Evolutionary conservation across 306 rosid genomes (phyloP).

Genomic region (Casuarina cunninghamiana): DNA sequence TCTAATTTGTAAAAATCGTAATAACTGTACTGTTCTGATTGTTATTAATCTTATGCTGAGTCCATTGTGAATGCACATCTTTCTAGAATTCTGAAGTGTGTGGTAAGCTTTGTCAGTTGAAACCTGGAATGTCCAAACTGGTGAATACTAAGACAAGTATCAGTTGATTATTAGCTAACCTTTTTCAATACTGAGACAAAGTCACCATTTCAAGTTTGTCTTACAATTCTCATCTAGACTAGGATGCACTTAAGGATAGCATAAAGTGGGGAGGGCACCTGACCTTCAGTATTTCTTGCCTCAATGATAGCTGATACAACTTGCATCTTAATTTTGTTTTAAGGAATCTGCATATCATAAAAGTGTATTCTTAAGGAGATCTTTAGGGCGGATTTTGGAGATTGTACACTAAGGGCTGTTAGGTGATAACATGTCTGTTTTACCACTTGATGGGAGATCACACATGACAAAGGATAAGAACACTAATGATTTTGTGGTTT

Average conservation of each 20-base stretch:
- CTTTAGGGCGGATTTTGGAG: background rate
- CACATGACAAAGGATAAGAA: too few relatives aligned
- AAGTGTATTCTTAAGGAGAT: background rate
- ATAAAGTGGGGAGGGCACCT: background rate
- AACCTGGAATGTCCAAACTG: background rate
- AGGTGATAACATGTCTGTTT: too few relatives aligned
- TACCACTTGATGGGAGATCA: too few relatives aligned
- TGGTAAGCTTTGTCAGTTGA: background rate
- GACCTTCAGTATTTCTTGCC: background rate
- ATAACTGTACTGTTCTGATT: background rate
- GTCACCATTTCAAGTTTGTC: background rate
- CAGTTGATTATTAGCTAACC: background rate
- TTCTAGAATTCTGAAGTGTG: background rate
- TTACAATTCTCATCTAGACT: background rate
- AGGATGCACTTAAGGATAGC: background rate
- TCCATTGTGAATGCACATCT: background rate
- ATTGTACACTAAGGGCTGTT: too few relatives aligned
- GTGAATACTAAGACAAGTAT: background rate
- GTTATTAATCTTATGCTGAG: too few relatives aligned
- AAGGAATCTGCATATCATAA: background rate
- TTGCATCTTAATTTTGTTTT: background rate
- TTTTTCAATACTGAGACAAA: background rate
- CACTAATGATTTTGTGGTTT: too few relatives aligned
- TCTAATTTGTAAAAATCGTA: too few relatives aligned
- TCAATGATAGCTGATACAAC: background rate